Conservation (phyloP, 2,329 filamentous ascomycete species). For the Aspergillus ochraceoroseus region DNA sequence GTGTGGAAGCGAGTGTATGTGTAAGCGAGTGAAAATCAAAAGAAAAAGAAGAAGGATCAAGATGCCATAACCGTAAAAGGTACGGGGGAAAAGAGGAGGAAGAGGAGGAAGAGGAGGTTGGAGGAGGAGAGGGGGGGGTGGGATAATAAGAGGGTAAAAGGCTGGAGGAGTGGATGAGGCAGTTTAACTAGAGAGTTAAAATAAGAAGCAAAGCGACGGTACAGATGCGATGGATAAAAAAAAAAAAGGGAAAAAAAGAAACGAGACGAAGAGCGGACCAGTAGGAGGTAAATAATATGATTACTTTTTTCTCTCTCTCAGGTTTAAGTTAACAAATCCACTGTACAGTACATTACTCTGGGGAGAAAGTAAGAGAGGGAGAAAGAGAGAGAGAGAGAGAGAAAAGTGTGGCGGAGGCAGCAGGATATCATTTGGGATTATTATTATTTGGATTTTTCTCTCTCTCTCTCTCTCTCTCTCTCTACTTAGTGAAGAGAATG, state of each 20-base stretch:
- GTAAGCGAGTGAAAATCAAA: slow-evolving; percentile 30
- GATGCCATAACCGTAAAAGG: slow-evolving; percentile 29
- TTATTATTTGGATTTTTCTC: slow-evolving; percentile 1
- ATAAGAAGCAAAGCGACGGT: slow-evolving; percentile 10
- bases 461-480: too few species aligned
- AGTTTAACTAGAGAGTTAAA: slow-evolving; percentile 26
- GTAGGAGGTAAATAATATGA: slow-evolving; percentile 16
- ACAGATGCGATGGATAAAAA: slow-evolving; percentile 13
- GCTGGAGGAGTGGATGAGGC: too few species aligned
- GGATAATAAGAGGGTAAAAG: too few species aligned
- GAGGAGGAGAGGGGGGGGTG: slow-evolving; percentile 26
- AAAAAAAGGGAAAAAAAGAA: slow-evolving; percentile 13
- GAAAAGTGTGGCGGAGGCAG: slow-evolving; percentile 20
- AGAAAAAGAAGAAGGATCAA: slow-evolving; percentile 19
- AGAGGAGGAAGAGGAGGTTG: slow-evolving; percentile 19
- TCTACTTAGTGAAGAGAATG: not conserved
- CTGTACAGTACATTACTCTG: too few species aligned
- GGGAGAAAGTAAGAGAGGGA: slow-evolving; percentile 15
- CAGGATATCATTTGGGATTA: slow-evolving; percentile 3
- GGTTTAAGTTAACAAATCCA: too few species aligned
- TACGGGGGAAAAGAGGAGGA: slow-evolving; percentile 19
- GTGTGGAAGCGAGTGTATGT: slow-evolving; percentile 37
- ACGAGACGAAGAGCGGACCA: slow-evolving; percentile 15
- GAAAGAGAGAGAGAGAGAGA: slow-evolving; percentile 7
- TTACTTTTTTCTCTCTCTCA: slow-evolving; percentile 16